Evolutionary conservation across 306 rosid species (phyloP).

Genomic region (Gastrolobium bilobum): DNA sequence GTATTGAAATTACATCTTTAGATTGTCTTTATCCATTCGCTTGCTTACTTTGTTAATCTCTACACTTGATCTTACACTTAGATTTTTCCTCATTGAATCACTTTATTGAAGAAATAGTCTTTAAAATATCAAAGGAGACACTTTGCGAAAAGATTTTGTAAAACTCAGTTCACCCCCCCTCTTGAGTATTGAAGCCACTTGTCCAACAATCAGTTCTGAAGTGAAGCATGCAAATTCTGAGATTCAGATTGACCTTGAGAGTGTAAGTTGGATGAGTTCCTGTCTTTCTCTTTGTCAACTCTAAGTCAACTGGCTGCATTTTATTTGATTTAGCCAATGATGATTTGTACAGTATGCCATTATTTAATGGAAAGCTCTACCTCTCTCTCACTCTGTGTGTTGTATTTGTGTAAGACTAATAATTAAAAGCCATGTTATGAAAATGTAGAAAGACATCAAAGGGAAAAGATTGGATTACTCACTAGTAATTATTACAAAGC

Average conservation of each 20-base stretch:
- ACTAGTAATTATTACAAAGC: constrained; percentile 11
- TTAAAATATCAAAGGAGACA: too few relatives aligned
- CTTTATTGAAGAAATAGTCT: too few relatives aligned
- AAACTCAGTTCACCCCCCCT: too few relatives aligned
- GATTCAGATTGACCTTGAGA: constrained; percentile 84
- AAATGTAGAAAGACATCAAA: background rate
- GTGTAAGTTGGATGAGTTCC: constrained; percentile 60
- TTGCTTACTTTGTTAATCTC: too few relatives aligned
- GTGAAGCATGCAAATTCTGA: constrained; percentile 89
- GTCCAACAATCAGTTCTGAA: too few relatives aligned
- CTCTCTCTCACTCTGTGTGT: background rate
- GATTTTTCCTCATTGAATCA: too few relatives aligned
- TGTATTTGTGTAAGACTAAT: background rate
- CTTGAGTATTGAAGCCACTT: too few relatives aligned
- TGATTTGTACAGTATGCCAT: constrained; percentile 14
- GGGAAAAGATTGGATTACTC: background rate
- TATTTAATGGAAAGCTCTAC: background rate
- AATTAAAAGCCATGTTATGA: background rate
- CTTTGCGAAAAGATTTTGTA: too few relatives aligned
- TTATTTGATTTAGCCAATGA: constrained; percentile 34
- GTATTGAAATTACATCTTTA: too few relatives aligned
- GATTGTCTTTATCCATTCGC: too few relatives aligned
- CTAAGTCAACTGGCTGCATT: constrained; percentile 18
- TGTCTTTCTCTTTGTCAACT: constrained; percentile 12
- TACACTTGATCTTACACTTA: too few relatives aligned